Percentiles rank a stretch among this genome's conserved stretches.
phyloP scores from a whole-genome alignment of 2,329 filamentous ascomycete genomes.

The Onygenales sp. region DNA sequence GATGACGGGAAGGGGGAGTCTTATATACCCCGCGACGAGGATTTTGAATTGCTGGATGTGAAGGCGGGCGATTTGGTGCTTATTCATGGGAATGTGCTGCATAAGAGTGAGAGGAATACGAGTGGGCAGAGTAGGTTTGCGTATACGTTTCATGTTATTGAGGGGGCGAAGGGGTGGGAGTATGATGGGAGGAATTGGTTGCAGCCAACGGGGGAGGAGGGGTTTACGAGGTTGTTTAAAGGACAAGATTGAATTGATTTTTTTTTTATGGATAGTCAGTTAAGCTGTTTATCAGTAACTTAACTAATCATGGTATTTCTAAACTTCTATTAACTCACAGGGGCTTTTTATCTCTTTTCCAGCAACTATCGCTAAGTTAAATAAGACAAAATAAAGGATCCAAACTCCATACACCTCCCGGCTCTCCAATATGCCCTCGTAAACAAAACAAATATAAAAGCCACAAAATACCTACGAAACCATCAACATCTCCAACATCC shows the following conservation, averaged over 20 bases:
- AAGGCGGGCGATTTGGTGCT: constrained; percentile 84
- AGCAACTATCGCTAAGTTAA: background rate
- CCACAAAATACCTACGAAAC: constrained; percentile 5
- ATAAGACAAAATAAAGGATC: background rate
- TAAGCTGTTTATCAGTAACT: no score
- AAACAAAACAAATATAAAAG: background rate
- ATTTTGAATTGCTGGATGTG: constrained; percentile 74
- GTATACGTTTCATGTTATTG: constrained; percentile 96
- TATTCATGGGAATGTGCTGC: constrained; percentile 90
- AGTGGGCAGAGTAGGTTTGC: constrained; percentile 83
- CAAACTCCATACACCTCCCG: background rate
- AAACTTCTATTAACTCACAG: background rate
- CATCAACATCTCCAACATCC: constrained; percentile 74
- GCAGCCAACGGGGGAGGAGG: constrained; percentile 67
- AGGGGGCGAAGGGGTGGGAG: constrained; percentile 54
- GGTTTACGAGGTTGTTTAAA: constrained; percentile 61
- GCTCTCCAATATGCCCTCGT: background rate
- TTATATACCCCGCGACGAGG: constrained; percentile 46
- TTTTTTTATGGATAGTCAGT: background rate
- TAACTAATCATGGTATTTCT: background rate
- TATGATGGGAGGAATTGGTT: constrained; percentile 93
- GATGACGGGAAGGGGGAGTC: constrained; percentile 33
- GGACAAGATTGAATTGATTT: background rate
- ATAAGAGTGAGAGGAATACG: constrained; percentile 90
- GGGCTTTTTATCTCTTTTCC: background rate